Evolutionary conservation across 2,329 filamentous ascomycete genomes (phyloP).

Genomic region (Huntiella bhutanensis): DNA sequence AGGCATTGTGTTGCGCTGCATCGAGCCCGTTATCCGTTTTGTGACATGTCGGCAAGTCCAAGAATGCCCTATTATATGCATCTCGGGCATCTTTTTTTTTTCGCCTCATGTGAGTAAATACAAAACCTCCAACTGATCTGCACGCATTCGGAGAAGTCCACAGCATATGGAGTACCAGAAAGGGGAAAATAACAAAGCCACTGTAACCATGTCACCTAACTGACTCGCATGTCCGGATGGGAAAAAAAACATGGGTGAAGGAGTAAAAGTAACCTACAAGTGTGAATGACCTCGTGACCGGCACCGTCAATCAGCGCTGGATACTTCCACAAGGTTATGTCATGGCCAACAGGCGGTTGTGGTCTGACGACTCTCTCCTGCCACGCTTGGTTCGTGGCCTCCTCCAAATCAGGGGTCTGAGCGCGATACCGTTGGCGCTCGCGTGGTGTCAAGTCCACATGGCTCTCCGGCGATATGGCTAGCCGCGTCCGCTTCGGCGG

Average conservation of each 20-base stretch:
- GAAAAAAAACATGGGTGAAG: not conserved
- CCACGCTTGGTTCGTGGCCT: slow-evolving; percentile 1
- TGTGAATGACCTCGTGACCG: slow-evolving; percentile 8
- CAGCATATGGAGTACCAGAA: not conserved
- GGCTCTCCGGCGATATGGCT: slow-evolving; percentile 3
- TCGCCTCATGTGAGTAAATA: too few species aligned
- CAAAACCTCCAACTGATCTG: not conserved
- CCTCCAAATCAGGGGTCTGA: slow-evolving; percentile 5
- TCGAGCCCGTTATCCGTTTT: too few species aligned
- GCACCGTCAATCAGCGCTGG: slow-evolving; percentile 1
- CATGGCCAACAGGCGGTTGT: slow-evolving; percentile 2
- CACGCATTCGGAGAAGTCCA: not conserved
- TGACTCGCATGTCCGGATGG: not conserved
- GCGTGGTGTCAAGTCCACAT: slow-evolving; percentile 1
- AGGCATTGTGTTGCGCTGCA: too few species aligned
- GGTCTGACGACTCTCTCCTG: not conserved
- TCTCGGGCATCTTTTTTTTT: too few species aligned
- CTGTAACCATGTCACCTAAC: too few species aligned
- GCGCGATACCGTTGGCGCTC: slow-evolving; percentile 6
- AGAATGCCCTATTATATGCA: too few species aligned
- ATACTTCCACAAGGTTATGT: slow-evolving; percentile 4
- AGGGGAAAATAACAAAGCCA: not conserved
- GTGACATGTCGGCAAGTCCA: too few species aligned
- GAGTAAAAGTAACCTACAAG: slow-evolving; percentile 1
- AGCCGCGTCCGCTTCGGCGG: slow-evolving; percentile 5